Base-by-base conservation (phyloP, 768 basidiomycete genomes). In the Trametes coccinea region DNA sequence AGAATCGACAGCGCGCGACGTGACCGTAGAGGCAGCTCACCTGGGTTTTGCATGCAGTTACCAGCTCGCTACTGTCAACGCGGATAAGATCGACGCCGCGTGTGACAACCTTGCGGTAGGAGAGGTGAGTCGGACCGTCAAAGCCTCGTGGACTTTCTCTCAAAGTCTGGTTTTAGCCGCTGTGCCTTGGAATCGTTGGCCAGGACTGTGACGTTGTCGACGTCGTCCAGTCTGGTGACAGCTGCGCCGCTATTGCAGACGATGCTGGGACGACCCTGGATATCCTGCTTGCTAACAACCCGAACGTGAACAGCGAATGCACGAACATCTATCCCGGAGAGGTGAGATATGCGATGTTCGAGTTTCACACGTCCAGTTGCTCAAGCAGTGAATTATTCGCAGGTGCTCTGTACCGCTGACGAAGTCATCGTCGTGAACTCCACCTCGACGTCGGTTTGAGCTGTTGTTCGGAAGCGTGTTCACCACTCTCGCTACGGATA, bases 281-380 rank as follows among this genome's bases (percentile, higher is more conserved):
- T 41, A 80, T 80, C 22, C 75, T 91, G 27, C 70, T 77, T 62
- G 67, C 76, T 33, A 89, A 90, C 77, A 90, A 90, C 75, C 87
- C 84, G 2, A 86, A 89, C 67, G 70, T 90, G 57, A 74, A 85
- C 71, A 57, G 63, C 8, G 66, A 37, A 6, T 87, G 85, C 74
- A 71, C 70, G 37, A 86, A 86, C 74, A 78, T 89, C 55, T 84
- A 84, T 72, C 71, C 80, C 58, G 80, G 77, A 51, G 86, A 89
- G 80, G 88, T 88, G 29, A 3, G 49, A 53, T 14, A n/a, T n/a
- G n/a, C 8, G 4, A 43, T 43, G 9, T 5, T 37, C 34, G 16
- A 29, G 11, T 30, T 16, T 1, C 22, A 22, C 27, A 22, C 29
- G 30, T 17, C 30, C 49, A 37, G 11, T 55, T 13, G 34, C 29